These are phyloP conservation scores for Vanilla planifolia DNA, from an alignment of 106 monocot species.

Conservation along the genomic window DNA sequence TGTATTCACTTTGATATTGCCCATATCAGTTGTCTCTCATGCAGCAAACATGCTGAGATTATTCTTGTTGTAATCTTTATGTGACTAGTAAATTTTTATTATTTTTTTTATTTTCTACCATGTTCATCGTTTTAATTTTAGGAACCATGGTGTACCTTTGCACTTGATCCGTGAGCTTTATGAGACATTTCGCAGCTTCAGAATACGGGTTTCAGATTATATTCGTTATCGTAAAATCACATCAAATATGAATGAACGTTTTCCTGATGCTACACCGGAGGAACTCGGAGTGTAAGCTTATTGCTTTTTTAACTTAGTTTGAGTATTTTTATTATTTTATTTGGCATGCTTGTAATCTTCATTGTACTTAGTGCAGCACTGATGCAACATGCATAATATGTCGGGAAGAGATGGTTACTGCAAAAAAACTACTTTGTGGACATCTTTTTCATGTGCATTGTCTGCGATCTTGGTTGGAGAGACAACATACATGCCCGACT, in stretches of 20 bases:
- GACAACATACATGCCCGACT: conserved; percentile 95
- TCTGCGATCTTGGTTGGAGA: conserved; percentile 86
- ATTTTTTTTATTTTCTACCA: too few relatives aligned
- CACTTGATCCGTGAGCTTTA: conserved; percentile 98
- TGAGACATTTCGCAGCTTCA: conserved; percentile 93
- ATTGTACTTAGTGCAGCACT: conserved; percentile 35
- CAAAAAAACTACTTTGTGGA: conserved; percentile 89
- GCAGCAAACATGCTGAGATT: too few relatives aligned
- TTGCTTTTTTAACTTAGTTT: neutral
- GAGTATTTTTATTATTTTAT: neutral
- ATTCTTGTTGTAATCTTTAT: too few relatives aligned
- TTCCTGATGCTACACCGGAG: conserved; percentile 87
- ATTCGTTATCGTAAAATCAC: conserved; percentile 81
- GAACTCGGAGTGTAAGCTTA: conserved; percentile 68
- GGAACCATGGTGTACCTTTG: conserved; percentile 81
- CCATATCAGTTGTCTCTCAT: too few relatives aligned
- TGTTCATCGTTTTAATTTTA: too few relatives aligned
- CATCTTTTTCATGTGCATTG: conserved; percentile 98
- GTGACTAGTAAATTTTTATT: too few relatives aligned
- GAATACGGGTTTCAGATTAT: conserved; percentile 73
- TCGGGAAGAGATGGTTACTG: conserved; percentile 93
- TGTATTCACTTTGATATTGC: too few relatives aligned
- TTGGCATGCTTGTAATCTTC: neutral
- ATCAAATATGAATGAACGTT: conserved; percentile 95
- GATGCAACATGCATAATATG: conserved; percentile 99